A percentile compares a stretch with the other conserved stretches of the same genome.
These are phyloP conservation scores for Verticillium klebahnii DNA, from an alignment of 2,329 filamentous ascomycete genomes.

Conservation along the genomic window DNA sequence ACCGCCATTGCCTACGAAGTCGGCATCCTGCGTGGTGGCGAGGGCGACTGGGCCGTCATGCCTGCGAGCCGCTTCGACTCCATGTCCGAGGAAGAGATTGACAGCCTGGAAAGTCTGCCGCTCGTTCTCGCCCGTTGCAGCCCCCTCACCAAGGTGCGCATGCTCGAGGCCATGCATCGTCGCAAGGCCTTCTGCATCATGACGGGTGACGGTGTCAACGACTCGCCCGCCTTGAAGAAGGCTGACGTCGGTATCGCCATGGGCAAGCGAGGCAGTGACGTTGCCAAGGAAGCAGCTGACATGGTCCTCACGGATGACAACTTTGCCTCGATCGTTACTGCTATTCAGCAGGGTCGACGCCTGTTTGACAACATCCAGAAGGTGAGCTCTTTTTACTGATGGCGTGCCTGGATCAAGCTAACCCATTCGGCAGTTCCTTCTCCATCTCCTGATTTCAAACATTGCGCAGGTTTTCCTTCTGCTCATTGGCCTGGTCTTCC, in stretches of 20 bases:
- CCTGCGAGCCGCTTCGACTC: slow-evolving; percentile 58
- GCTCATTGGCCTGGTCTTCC: slow-evolving; percentile 65
- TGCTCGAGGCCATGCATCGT: slow-evolving; percentile 70
- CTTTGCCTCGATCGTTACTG: slow-evolving; percentile 75
- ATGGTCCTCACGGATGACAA: slow-evolving; percentile 88
- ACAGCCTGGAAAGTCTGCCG: slow-evolving; percentile 55
- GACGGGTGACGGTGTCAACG: slow-evolving; percentile 73
- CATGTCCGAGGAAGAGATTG: slow-evolving; percentile 58
- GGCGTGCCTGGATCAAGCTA: slow-evolving; percentile 10
- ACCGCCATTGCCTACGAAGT: slow-evolving; percentile 62
- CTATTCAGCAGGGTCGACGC: slow-evolving; percentile 64
- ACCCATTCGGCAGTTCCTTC: slow-evolving; percentile 39
- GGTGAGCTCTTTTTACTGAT: slow-evolving; percentile 30
- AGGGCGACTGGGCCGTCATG: slow-evolving; percentile 49
- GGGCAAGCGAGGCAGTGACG: slow-evolving; percentile 66
- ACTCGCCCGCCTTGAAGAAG: slow-evolving; percentile 67
- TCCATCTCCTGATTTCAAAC: slow-evolving; percentile 66
- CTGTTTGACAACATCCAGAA: slow-evolving; percentile 73
- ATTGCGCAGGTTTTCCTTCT: slow-evolving; percentile 66
- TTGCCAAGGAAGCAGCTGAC: slow-evolving; percentile 77
- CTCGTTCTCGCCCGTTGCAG: slow-evolving; percentile 67
- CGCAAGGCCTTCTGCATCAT: slow-evolving; percentile 66
- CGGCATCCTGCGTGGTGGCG: slow-evolving; percentile 47
- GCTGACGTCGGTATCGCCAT: slow-evolving; percentile 74
- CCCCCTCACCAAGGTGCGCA: slow-evolving; percentile 67